phyloP scores from a whole-genome alignment of 73 alveolate genomes.

The Stentor coeruleus region DNA sequence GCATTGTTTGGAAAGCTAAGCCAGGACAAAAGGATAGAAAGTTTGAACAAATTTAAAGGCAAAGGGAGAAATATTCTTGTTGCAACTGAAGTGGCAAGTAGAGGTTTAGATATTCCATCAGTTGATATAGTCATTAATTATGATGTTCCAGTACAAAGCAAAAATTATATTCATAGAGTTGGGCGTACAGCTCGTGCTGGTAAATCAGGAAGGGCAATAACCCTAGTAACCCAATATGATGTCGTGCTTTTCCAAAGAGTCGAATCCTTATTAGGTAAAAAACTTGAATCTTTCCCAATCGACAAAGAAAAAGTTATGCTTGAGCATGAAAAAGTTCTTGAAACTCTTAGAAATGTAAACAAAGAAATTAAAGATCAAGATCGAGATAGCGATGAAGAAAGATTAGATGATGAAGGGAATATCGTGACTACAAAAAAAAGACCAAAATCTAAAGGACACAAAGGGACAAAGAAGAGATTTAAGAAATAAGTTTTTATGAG shows the following conservation, averaged over 20 bases:
- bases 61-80: slow-evolving; percentile 82
- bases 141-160: slow-evolving; percentile 78
- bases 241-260: slow-evolving; percentile 86
- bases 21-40: slow-evolving; percentile 46
- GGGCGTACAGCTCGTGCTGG: slow-evolving; percentile 99
- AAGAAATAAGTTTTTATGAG: too few relatives aligned
- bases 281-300: slow-evolving; percentile 69
- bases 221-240: slow-evolving; percentile 95
- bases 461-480: not conserved
- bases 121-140: slow-evolving; percentile 86
- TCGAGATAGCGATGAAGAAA: slow-evolving; percentile 40
- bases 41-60: slow-evolving; percentile 64
- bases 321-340: slow-evolving; percentile 71
- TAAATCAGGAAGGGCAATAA: slow-evolving; percentile 85
- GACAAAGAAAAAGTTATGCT: slow-evolving; percentile 64
- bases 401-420: slow-evolving; percentile 32
- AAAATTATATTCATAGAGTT: slow-evolving; percentile 95
- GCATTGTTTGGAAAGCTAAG: slow-evolving; percentile 57
- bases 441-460: not conserved
- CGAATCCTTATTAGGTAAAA: slow-evolving; percentile 81
- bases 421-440: not conserved
- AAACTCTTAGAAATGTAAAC: slow-evolving; percentile 71
- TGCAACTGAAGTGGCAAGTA: slow-evolving; percentile 94
- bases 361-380: slow-evolving; percentile 61
- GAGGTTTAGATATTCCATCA: slow-evolving; percentile 95